Evolutionary conservation across 192 early-diverging fungal genomes (phyloP), one percentile per base, ranked within the genome.

Genomic region (Coemansia sp.): DNA sequence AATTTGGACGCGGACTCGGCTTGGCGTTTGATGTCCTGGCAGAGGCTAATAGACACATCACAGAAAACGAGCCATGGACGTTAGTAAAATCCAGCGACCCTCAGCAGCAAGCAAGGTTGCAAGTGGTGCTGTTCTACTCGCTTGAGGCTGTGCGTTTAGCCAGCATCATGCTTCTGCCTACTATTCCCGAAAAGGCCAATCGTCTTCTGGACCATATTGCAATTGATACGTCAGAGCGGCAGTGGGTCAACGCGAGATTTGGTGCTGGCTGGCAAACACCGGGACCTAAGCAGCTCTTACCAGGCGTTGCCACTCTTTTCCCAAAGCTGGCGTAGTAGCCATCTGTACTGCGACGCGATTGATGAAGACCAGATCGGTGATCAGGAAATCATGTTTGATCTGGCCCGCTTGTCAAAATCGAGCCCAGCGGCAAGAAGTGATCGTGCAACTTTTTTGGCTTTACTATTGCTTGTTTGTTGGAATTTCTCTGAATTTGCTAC

Each of bases 141-240:
- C 77, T 91, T 41, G 95, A 96, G 74, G 84, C 93, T 0, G 85
- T 88, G 31, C 87, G 95, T 10, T 57, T 94, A 27, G 84, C 90
- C 3, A 90, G 82, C 14, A 80, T 97, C 32, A 70, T 95, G 41
- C 76, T 97, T 50, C 90, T 91, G 69, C 93, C 94, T 6, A 86
- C 96, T 19, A 94, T 97, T 89, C 97, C 97, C 8, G 74, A 76
- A 1, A 96, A 94, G 73, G 84, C 89, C 45, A 66, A 64, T 1
- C 64, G 68, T 46, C 74, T 98, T 46, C 75, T 98, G 64, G 85
- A 91, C 63, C 79, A 82, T 17, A 64, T 98, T 10, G 85, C 78
- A 5, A 84, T 96, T 7, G 55, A 74, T 5, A 58, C 17, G 15
- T 71, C 74, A 4, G 86, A 93, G 59, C 87, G 93, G 15, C 64